Percentiles rank a stretch among this genome's conserved stretches.
These are phyloP conservation scores for Heimioporus sp. DNA, from an alignment of 768 basidiomycete species.

Conservation along the genomic window DNA sequence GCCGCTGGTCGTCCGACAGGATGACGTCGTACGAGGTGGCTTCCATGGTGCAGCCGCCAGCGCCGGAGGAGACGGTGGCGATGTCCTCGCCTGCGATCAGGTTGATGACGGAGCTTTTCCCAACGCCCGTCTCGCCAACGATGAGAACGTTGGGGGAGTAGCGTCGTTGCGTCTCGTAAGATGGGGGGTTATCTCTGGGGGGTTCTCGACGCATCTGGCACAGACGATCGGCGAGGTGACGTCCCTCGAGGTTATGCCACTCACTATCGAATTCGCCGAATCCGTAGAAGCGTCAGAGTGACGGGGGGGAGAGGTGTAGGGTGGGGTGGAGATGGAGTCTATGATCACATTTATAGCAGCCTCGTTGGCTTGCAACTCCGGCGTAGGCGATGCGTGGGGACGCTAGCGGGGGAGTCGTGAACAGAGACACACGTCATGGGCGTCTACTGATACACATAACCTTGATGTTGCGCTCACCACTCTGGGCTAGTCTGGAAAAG, in stretches of 20 bases:
- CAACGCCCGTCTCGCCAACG: slow-evolving; percentile 33
- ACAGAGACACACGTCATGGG: slow-evolving; percentile 6
- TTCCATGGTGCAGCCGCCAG: slow-evolving; percentile 36
- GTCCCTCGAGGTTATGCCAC: not conserved
- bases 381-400: not conserved
- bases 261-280: slow-evolving; percentile 8
- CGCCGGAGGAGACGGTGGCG: slow-evolving; percentile 29
- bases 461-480: not conserved
- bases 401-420: not conserved
- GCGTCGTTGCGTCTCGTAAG: slow-evolving; percentile 17
- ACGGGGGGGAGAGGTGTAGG: not conserved
- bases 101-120: slow-evolving; percentile 44
- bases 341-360: slow-evolving; percentile 20
- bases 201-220: slow-evolving; percentile 13
- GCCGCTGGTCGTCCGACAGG: slow-evolving; percentile 16
- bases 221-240: not conserved
- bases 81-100: slow-evolving; percentile 29
- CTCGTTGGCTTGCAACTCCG: not conserved
- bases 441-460: slow-evolving; percentile 16
- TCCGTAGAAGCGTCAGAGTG: slow-evolving; percentile 1
- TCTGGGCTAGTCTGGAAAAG: slow-evolving; percentile 4
- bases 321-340: not conserved
- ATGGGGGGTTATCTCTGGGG: slow-evolving; percentile 13
- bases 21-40: slow-evolving; percentile 25
- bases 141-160: slow-evolving; percentile 37